Conservation (phyloP, 2,329 filamentous ascomycete genomes). For the Moelleriella libera region DNA sequence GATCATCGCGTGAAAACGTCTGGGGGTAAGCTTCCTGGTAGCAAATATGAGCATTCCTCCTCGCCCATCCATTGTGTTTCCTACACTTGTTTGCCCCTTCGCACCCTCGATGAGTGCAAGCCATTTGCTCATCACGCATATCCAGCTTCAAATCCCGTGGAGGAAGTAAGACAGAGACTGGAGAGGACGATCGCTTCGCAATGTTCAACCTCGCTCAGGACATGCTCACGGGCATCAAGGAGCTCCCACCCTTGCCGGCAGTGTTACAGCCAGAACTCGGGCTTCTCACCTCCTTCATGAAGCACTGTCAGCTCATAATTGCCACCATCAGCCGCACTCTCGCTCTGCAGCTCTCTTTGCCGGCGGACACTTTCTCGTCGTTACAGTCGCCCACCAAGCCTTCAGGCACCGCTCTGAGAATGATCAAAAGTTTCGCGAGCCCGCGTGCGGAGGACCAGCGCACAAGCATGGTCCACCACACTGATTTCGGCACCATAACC, state of each 20-base stretch:
- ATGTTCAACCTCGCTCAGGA: background rate
- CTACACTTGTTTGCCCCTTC: background rate
- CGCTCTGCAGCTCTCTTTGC: background rate
- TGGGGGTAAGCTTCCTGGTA: background rate
- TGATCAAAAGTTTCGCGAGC: background rate
- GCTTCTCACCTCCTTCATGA: background rate
- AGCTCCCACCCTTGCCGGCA: background rate
- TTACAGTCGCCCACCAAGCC: background rate
- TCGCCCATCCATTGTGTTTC: background rate
- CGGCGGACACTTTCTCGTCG: background rate
- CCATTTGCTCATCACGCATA: background rate
- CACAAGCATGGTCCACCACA: slow-evolving; percentile 13
- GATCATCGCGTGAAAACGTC: background rate
- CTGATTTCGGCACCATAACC: slow-evolving; percentile 21
- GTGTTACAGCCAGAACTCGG: background rate
- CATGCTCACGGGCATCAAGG: background rate
- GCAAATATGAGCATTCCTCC: no score
- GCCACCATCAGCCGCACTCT: background rate
- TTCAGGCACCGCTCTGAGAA: background rate
- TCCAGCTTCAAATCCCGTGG: background rate
- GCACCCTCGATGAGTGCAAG: background rate
- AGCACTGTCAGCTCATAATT: background rate
- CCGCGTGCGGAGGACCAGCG: background rate
- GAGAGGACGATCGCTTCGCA: background rate
- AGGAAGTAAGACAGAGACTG: background rate